Evolutionary conservation across 2,329 filamentous ascomycete species (phyloP).

Genomic region (Neobulgaria alba): DNA sequence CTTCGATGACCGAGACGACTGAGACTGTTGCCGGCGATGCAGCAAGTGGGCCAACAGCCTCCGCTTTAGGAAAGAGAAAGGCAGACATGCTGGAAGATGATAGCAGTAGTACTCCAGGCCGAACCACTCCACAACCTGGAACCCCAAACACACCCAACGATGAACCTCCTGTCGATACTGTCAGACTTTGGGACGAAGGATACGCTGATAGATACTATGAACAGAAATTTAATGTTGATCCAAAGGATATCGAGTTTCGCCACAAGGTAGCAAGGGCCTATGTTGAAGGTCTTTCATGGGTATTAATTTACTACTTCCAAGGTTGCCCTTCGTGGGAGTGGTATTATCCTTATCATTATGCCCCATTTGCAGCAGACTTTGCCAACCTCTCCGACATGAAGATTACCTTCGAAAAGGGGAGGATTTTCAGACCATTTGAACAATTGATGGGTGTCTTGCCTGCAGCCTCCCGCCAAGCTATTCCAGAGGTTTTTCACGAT

Average conservation of each 20-base stretch:
- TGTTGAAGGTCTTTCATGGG: constrained; percentile 91
- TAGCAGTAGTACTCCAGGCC: constrained; percentile 47
- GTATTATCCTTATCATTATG: constrained; percentile 99
- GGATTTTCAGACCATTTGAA: constrained; percentile 84
- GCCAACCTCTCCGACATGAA: constrained; percentile 71
- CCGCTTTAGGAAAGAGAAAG: constrained; percentile 67
- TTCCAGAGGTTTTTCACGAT: constrained; percentile 79
- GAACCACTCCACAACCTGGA: constrained; percentile 45
- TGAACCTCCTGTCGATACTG: constrained; percentile 65
- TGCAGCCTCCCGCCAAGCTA: constrained; percentile 82
- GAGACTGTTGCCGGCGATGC: constrained; percentile 7
- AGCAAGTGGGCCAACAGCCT: constrained; percentile 33
- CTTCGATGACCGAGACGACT: constrained; percentile 16
- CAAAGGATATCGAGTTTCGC: constrained; percentile 75
- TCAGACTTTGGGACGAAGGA: constrained; percentile 89
- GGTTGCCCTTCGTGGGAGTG: constrained; percentile 98
- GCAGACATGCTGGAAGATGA: constrained; percentile 58
- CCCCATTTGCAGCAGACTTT: constrained; percentile 94
- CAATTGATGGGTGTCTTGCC: constrained; percentile 97
- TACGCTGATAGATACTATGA: constrained; percentile 96
- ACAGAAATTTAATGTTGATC: constrained; percentile 84
- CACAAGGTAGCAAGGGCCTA: constrained; percentile 86
- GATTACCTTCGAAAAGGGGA: constrained; percentile 74
- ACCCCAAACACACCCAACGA: constrained; percentile 42
- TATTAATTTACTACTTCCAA: constrained; percentile 94